Evolutionary conservation across 192 early-diverging fungal species (phyloP), one percentile per base, ranked within the genome.

Genomic region (Coemansia sp.): DNA sequence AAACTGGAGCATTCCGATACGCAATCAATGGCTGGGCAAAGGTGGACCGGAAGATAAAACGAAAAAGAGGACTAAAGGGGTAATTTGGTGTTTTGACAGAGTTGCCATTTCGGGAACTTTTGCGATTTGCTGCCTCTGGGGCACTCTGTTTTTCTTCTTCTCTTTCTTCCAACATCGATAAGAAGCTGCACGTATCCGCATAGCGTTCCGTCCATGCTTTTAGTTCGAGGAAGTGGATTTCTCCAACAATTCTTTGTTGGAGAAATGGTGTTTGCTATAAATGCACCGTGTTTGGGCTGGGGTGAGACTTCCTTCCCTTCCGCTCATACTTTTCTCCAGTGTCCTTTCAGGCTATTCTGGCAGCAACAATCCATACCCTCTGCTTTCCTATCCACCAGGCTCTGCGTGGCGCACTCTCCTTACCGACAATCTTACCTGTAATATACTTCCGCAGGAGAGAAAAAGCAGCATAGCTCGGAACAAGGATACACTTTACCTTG

Each of bases 1-100:
- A 20, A 52, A 22, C 50, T 19, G 50, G 50, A 52, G 50, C 50
- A 52, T 29, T 52, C 50, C 50, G 50, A 52, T 52, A 29, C 22
- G 25, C 4, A 22, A 11, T 23, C 1, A 23, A 10, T 19, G 14
- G 13, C 4, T 14, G 41, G 41, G 13, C 2, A 43, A 14, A 14
- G 6, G 13, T 2, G 13, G 13, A 43, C 41, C 41, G 41, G 41
- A 14, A 43, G 41, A 43, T 43, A 43, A 43, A 7, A 38, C 36
- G 9, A 38, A 38, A 38, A 38, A 7, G 36, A 43, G 14, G 4
- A 14, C 41, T 14, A 43, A 43, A 43, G 14, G 41, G 41, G 41
- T 8, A 14, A 43, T 14, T 43, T 43, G 7, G 10, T 43, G 41
- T 43, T 43, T 43, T 43, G 13, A 43, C 41, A 43, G 7, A 3